phyloP scores from a whole-genome alignment of 176 grass and related monocot genomes.

The Otatea glauca region DNA sequence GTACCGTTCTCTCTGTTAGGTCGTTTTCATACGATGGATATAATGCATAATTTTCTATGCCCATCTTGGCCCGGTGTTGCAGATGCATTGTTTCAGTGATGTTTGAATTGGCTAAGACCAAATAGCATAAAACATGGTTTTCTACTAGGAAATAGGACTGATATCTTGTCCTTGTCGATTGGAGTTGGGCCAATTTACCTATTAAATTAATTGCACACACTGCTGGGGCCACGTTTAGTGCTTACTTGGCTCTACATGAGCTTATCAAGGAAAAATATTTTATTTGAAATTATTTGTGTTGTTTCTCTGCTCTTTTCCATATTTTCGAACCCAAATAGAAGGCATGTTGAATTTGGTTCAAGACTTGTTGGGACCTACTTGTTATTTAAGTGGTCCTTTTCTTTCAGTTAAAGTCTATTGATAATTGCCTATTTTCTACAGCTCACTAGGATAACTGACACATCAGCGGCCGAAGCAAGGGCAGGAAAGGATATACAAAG shows the following conservation, averaged over 20 bases:
- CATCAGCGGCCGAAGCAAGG: constrained; percentile 80
- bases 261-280: constrained; percentile 10
- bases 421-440: constrained; percentile 41
- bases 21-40: constrained; percentile 37
- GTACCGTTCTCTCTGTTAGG: constrained; percentile 14
- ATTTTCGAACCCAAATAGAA: constrained; percentile 23
- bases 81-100: constrained; percentile 42
- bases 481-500: constrained; percentile 94
- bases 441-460: constrained; percentile 75
- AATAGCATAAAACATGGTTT: constrained; percentile 24
- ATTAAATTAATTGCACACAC: constrained; percentile 16
- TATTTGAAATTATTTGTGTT: not conserved
- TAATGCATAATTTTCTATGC: constrained; percentile 47
- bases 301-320: not conserved
- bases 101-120: constrained; percentile 49
- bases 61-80: constrained; percentile 36
- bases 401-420: not conserved
- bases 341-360: not conserved
- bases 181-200: not conserved
- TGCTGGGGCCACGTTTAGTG: not conserved
- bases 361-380: not conserved
- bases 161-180: constrained; percentile 21
- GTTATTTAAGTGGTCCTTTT: not conserved
- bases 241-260: not conserved
- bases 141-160: constrained; percentile 27